Base-by-base conservation (phyloP, 148 eudicot genomes). In the Polygonum maritimum region DNA sequence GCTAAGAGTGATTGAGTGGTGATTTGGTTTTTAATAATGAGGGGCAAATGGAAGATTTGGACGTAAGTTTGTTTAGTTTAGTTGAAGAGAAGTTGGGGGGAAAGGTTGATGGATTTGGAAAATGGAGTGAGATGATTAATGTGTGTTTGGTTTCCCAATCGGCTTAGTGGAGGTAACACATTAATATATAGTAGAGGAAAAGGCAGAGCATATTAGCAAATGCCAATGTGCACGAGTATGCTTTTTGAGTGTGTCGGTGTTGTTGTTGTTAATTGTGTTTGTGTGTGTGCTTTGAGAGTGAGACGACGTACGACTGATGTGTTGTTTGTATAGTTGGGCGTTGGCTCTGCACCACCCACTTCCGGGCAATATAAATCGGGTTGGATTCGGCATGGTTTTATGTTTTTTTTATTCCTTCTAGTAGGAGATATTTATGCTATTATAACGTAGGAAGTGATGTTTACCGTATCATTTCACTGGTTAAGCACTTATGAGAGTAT, bases 221-320 rank as follows among this genome's bases (percentile, higher is more conserved):
- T 35, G 71, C n/a, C 44, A 36, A 35, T 67, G 71, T 10, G 71
- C 71, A 67, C 71, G 71, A 67, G 71, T 67, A 15, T 67, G 45
- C 71, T 67, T 67, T 67, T 33, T 22, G 35, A 5, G 58, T 47
- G 57, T 15, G 31, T 26, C 31, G 1, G 31, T 26, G 31, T 26
- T 26, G 31, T 26, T 26, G 31, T 26, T 26, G 31, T 26, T 26
- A 26, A 26, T 26, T 26, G 31, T 26, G 7, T 26, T 13, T 18
- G 58, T 48, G 58, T 4, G 58, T n/a, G 58, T 7, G 65, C 65
- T 57, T 57, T 0, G 65, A 57, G 65, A 21, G 33, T 57, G 65
- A 57, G 65, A 57, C 8, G 21, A 51, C 57, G 31, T 26, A 26
- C 31, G 16, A 5, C 11, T 57, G 14, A 19, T n/a, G 67, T 58